Conservation (phyloP, 1,139 yeast species). For the Suhomyces coccinellae region DNA sequence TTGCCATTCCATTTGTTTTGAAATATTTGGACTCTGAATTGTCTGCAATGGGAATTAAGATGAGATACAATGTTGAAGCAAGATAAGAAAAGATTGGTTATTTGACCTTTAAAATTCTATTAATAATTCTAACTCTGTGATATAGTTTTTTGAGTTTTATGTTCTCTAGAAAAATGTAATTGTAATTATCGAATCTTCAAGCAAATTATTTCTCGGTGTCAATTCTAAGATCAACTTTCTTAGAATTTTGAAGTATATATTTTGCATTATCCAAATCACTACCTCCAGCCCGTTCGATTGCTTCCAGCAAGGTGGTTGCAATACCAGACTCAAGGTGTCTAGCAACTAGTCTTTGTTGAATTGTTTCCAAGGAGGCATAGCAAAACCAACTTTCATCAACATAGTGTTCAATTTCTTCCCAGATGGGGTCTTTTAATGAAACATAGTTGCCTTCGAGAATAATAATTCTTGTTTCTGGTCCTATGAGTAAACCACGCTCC, state of each 20-base stretch:
- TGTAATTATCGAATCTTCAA: too few relatives aligned
- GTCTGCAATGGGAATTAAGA: conserved; percentile 96
- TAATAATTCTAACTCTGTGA: background rate
- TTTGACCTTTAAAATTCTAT: background rate
- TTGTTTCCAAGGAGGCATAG: conserved; percentile 44
- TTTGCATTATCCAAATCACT: conserved; percentile 74
- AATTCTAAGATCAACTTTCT: conserved; percentile 3
- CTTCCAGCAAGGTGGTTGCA: conserved; percentile 54
- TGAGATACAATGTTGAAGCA: conserved; percentile 69
- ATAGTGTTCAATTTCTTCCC: conserved; percentile 45
- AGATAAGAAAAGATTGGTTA: background rate
- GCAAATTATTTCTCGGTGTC: background rate
- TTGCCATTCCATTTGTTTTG: conserved; percentile 95
- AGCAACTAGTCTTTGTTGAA: conserved; percentile 36
- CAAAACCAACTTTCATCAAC: conserved; percentile 50
- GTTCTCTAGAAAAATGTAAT: background rate
- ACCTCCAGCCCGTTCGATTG: conserved; percentile 58
- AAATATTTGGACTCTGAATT: conserved; percentile 93
- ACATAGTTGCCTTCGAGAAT: conserved; percentile 69
- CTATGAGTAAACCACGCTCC: conserved; percentile 48
- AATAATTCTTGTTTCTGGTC: conserved; percentile 47
- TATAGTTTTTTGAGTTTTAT: background rate
- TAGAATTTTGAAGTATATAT: conserved; percentile 48
- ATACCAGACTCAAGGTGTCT: conserved; percentile 77
- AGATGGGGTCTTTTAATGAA: conserved; percentile 47